Base-by-base conservation (phyloP, 2,329 filamentous ascomycete species). In the Neofusicoccum sp. region DNA sequence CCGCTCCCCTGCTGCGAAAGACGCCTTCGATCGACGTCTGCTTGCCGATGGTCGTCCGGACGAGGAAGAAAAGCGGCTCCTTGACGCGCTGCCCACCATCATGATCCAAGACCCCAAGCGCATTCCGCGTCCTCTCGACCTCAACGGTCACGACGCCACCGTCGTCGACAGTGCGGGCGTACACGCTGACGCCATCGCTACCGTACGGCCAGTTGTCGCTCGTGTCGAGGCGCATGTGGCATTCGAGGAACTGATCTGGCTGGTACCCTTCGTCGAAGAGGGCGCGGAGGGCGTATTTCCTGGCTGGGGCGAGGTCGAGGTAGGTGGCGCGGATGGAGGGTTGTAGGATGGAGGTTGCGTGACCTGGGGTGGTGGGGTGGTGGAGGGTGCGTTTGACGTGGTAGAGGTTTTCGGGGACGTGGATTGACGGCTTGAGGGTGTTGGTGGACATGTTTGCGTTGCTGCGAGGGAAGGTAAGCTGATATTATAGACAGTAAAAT, bases 91-190 rank as follows among this genome's bases (percentile, higher is more conserved):
- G 61, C 49, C 3, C 66, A 3, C 4, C 43, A 9, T 9, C 34
- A 4, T 16, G 43, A 54, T 6, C 48, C 60, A 5, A 54, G 49
- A 22, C 52, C 54, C 29, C 49, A 56, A 44, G 64, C 64, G 12
- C 28, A 29, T 12, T 33, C 34, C 6, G 56, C 67, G n/a, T 60
- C 11, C 6, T 61, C 48, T 28, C 29, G 41, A 22, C 50, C 45
- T 12, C 61, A 11, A 16, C 65, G 61, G 22, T 62, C 28, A 41
- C 63, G 12, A 67, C 58, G 14, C 49, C 45, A 7, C 67, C 66
- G 4, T 65, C 65, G 39, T 67, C 62, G 14, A 60, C 22, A 5
- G 62, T 64, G 9, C 62, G 61, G 3, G 65, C 64, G 16, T 68
- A 6, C 22, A 68, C 66, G 7, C 62, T 54, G 7, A 64, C 59